These are phyloP conservation scores for Candida xyloterini DNA, from an alignment of 805 yeast genomes.

Conservation along the genomic window DNA sequence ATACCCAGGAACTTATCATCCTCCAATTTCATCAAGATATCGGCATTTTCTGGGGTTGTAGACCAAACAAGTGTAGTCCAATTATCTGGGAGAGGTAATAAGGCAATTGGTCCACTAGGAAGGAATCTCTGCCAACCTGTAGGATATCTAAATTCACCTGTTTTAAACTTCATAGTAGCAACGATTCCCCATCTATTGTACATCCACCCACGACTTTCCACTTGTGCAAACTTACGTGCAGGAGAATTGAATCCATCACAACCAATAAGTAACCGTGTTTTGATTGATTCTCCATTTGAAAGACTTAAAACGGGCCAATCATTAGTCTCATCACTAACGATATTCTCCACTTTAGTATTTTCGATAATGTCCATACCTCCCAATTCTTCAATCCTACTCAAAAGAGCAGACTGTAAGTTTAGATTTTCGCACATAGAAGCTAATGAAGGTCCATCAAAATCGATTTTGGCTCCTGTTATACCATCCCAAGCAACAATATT, in stretches of 20 bases:
- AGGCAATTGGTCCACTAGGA: constrained; percentile 89
- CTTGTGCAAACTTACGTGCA: constrained; percentile 75
- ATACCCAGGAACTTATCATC: constrained; percentile 63
- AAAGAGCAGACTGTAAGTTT: constrained; percentile 75
- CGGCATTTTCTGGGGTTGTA: constrained; percentile 71
- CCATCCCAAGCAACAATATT: constrained; percentile 87
- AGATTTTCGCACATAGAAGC: constrained; percentile 89
- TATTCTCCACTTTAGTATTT: constrained; percentile 62
- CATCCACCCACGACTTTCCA: constrained; percentile 88
- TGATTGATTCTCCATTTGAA: constrained; percentile 58
- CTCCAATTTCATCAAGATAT: constrained; percentile 54
- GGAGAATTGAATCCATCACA: constrained; percentile 97
- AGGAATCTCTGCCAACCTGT: constrained; percentile 94
- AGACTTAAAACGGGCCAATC: constrained; percentile 79
- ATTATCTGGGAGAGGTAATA: constrained; percentile 82
- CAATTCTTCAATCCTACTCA: constrained; percentile 49
- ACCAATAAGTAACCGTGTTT: constrained; percentile 80
- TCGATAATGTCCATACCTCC: constrained; percentile 50
- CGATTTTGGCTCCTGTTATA: constrained; percentile 62
- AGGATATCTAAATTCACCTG: constrained; percentile 57
- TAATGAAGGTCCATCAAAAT: constrained; percentile 61
- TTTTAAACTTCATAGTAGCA: constrained; percentile 75
- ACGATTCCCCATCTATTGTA: constrained; percentile 91
- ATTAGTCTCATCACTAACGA: constrained; percentile 37
- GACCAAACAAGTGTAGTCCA: constrained; percentile 95